Percentiles rank a stretch among this genome's conserved stretches.
phyloP scores from a whole-genome alignment of 108 stramenopile genomes.

The Skeletonema costatum region DNA sequence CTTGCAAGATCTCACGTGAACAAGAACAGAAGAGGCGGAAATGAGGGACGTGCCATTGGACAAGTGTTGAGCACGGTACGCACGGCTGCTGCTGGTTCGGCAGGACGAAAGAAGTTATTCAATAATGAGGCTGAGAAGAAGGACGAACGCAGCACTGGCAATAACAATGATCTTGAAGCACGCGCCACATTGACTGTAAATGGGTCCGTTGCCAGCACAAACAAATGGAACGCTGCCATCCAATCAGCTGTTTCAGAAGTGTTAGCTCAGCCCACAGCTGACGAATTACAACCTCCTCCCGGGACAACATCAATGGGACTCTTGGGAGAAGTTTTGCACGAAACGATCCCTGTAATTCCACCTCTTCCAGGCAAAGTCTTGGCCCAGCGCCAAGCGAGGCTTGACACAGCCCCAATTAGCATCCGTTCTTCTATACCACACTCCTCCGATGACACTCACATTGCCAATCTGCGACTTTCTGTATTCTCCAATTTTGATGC shows the following conservation, averaged over 20 bases:
- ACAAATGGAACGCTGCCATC: conserved; percentile 27
- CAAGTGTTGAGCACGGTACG: conserved; percentile 42
- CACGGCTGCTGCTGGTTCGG: conserved; percentile 25
- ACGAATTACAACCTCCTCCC: conserved; percentile 19
- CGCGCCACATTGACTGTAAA: background rate
- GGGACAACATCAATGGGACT: conserved; percentile 26
- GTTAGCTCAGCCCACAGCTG: conserved; percentile 7
- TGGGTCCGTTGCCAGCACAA: background rate
- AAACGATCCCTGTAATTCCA: conserved; percentile 19
- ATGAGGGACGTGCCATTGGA: conserved; percentile 17
- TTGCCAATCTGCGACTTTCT: conserved; percentile 82
- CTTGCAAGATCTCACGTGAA: conserved; percentile 12
- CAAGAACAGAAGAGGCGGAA: conserved; percentile 9
- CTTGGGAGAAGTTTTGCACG: conserved; percentile 15
- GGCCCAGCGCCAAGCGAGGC: background rate
- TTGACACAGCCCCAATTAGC: conserved; percentile 3
- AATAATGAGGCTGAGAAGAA: background rate
- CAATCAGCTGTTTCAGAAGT: conserved; percentile 39
- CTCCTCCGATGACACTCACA: conserved; percentile 66
- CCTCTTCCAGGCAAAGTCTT: conserved; percentile 33
- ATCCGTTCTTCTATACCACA: conserved; percentile 41
- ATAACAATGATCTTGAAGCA: background rate
- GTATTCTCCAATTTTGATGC: conserved; percentile 74
- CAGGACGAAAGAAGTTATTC: conserved; percentile 4
- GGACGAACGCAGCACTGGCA: background rate